Evolutionary conservation across 164 flowering plant genomes (phyloP).

Genomic region (Dillenia turbinata): DNA sequence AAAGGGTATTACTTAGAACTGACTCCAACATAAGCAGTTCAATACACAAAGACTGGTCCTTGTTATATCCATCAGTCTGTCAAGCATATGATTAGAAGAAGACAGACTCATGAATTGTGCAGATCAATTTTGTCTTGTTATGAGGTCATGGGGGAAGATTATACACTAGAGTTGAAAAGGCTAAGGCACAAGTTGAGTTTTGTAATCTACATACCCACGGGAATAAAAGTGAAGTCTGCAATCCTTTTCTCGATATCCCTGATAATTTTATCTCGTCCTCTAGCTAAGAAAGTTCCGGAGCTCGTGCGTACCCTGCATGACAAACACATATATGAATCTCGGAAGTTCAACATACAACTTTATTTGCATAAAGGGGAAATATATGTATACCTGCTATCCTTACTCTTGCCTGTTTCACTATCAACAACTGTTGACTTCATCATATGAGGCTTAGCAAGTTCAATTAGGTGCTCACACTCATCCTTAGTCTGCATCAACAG

Average conservation of each 20-base stretch:
- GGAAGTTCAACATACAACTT: no score
- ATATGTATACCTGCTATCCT: conserved; percentile 69
- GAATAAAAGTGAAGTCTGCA: conserved; percentile 86
- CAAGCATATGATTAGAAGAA: no score
- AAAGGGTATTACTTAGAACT: no score
- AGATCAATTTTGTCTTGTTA: no score
- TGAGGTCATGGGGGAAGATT: no score
- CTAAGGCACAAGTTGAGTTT: not conserved
- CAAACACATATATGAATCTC: conserved; percentile 5
- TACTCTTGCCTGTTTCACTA: conserved; percentile 76
- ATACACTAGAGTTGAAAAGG: not conserved
- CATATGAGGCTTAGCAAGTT: conserved; percentile 81
- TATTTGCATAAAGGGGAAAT: not conserved
- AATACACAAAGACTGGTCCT: no score
- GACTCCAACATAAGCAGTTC: no score
- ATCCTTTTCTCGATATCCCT: conserved; percentile 77
- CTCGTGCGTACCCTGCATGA: conserved; percentile 81
- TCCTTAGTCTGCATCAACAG: conserved; percentile 54
- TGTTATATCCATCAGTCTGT: not conserved
- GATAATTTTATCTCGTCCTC: conserved; percentile 72
- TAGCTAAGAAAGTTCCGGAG: conserved; percentile 74
- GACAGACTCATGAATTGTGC: no score
- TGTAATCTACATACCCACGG: conserved; percentile 55
- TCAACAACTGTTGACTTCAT: conserved; percentile 87
- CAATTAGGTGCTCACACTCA: conserved; percentile 81